A percentile compares a stretch with the other conserved stretches of the same genome.
Evolutionary conservation across 2,329 filamentous ascomycete species (phyloP).

Genomic region (Colletotrichum cuscutae): DNA sequence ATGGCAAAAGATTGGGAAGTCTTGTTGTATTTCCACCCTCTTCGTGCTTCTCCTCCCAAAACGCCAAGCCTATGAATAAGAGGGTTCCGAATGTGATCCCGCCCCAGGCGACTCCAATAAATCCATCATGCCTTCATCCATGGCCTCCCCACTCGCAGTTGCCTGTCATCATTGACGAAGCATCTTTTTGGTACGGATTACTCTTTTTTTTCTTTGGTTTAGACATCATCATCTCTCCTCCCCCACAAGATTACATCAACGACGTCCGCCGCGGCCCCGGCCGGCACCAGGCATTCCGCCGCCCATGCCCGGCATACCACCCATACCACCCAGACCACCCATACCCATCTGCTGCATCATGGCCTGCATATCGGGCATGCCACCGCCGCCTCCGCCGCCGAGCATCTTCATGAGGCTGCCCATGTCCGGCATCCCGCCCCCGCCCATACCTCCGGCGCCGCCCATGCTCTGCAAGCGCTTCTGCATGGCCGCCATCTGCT

Average conservation of each 20-base stretch:
- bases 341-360: slow-evolving; percentile 81
- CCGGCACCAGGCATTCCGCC: slow-evolving; percentile 7
- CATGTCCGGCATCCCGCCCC: slow-evolving; percentile 58
- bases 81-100: slow-evolving; percentile 19
- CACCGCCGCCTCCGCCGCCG: slow-evolving; percentile 74
- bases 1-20: background rate
- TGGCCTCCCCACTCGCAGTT: background rate
- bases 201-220: background rate
- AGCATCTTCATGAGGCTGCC: slow-evolving; percentile 93
- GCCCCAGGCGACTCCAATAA: slow-evolving; percentile 8
- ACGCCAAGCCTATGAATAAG: slow-evolving; percentile 17
- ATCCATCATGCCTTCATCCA: slow-evolving; percentile 4
- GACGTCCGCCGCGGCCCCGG: slow-evolving; percentile 9
- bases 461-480: slow-evolving; percentile 95
- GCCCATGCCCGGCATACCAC: slow-evolving; percentile 54
- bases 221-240: background rate
- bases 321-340: slow-evolving; percentile 60
- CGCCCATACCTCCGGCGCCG: slow-evolving; percentile 69
- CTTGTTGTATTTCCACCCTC: background rate
- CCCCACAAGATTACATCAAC: slow-evolving; percentile 21
- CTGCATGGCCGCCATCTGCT: slow-evolving; percentile 97
- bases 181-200: slow-evolving; percentile 7
- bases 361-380: slow-evolving; percentile 59
- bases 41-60: background rate
- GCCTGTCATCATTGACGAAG: background rate